Evolutionary conservation across 148 eudicot species (phyloP), one percentile per base, ranked within the genome.

Genomic region (Rhododendron molle): DNA sequence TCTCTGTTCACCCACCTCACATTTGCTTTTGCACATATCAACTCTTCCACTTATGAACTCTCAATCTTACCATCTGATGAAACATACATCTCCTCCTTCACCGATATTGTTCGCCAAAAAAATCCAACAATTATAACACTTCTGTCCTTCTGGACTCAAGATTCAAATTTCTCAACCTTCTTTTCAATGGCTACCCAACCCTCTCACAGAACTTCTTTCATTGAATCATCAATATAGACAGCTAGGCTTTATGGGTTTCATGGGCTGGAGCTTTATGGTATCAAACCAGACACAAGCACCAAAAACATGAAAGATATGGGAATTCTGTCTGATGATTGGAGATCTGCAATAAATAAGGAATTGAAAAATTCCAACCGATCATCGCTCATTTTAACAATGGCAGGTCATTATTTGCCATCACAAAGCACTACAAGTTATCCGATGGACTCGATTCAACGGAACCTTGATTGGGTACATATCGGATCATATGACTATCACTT

Each of bases 201-300:
- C 44, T 79, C 89, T 30, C 76, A 36, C 28, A 78, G 91, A 65
- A 83, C 46, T 3, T 76, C 89, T 46, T 91, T 91, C 84, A 87
- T 91, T 72, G 34, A 86, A 40, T 89, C 93, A 18, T 83, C 92
- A 20, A 87, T 92, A 54, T 80, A 81, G 30, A 79, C 60, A 15
- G 92, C 91, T 44, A 84, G 90, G 44, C 23, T 7, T 14, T 87
- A 86, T 72, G 88, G 84, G 4, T 92, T 90, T 58, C 74, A 83
- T 13, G 94, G 92, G 36, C 71, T 89, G 0, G 92, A 92, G 38
- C 43, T 90, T 18, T 43, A 3, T 0, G 78, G 85, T 40, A 71
- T 71, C 79, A 14, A 13, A 4, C 87, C 86, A 1, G 86, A 82
- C 54, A 85, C 54, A 23, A 62, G 74, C 38, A 49, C 82, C 10